Evolutionary conservation across 2,329 filamentous ascomycete species (phyloP).

Genomic region (Penicillium sp.): DNA sequence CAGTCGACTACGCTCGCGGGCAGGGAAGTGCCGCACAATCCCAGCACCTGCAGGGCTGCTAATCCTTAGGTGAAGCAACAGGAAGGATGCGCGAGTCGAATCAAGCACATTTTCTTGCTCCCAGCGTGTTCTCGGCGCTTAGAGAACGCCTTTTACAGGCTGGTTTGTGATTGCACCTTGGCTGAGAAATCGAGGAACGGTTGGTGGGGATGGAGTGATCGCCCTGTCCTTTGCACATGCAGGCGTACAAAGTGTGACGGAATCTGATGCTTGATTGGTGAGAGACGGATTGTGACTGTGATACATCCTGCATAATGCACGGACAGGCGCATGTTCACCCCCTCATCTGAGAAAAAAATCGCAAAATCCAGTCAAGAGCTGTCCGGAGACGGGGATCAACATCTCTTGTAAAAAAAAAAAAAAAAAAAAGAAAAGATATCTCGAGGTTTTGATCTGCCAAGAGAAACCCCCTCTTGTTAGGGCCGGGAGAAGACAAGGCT

Average conservation of each 20-base stretch:
- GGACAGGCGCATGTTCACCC: constrained; percentile 16
- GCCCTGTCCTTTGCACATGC: background rate
- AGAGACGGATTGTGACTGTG: constrained; percentile 33
- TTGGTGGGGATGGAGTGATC: constrained; percentile 12
- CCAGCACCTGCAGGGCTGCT: constrained; percentile 4
- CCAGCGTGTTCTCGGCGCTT: constrained; percentile 17
- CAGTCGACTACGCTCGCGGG: background rate
- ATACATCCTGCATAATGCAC: constrained; percentile 28
- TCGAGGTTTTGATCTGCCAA: background rate
- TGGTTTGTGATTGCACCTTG: constrained; percentile 4
- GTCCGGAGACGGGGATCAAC: background rate
- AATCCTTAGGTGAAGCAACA: background rate
- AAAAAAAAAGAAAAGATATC: background rate
- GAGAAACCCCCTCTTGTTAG: background rate
- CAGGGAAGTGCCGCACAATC: constrained; percentile 5
- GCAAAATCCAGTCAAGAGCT: background rate
- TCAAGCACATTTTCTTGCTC: constrained; percentile 9
- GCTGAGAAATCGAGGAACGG: background rate
- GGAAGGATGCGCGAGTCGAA: constrained; percentile 14
- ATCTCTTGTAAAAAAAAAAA: background rate
- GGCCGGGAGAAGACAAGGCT: background rate
- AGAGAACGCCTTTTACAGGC: constrained; percentile 20
- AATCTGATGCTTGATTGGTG: constrained; percentile 23
- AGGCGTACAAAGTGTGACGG: constrained; percentile 23
- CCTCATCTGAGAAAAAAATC: background rate